Evolutionary conservation across 2,329 filamentous ascomycete species (phyloP).

Genomic region (Uncinocarpus reesii): DNA sequence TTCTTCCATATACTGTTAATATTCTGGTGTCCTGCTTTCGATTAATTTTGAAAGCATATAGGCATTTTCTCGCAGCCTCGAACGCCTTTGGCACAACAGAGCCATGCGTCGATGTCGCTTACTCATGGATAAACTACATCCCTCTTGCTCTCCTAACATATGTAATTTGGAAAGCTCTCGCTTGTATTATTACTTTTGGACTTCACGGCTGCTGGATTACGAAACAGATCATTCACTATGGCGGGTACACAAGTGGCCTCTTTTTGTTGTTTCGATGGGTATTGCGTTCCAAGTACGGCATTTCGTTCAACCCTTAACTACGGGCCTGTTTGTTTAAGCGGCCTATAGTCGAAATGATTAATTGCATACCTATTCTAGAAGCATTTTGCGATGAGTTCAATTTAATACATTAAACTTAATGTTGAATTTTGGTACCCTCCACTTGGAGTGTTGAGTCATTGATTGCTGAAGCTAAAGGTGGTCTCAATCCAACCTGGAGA

Average conservation of each 20-base stretch:
- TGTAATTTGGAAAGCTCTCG: neutral
- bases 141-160: neutral
- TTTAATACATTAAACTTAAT: too few species aligned
- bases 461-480: too few species aligned
- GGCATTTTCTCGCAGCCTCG: neutral
- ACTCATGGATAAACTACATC: neutral
- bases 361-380: too few species aligned
- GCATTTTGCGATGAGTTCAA: too few species aligned
- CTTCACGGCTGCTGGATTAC: neutral
- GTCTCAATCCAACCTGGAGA: too few species aligned
- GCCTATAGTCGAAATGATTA: too few species aligned
- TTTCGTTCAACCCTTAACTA: neutral
- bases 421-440: neutral
- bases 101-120: neutral
- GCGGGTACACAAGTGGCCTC: neutral
- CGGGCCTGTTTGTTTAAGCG: too few species aligned
- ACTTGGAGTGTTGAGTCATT: too few species aligned
- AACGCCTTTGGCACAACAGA: neutral
- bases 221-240: neutral
- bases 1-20: neutral
- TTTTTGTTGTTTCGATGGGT: neutral
- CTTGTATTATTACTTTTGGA: slow-evolving; percentile 7
- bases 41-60: neutral
- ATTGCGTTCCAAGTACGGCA: neutral
- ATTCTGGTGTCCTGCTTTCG: slow-evolving; percentile 9